Base-by-base conservation (phyloP, 257 asterid genomes). In the Solanum gracilifrons region DNA sequence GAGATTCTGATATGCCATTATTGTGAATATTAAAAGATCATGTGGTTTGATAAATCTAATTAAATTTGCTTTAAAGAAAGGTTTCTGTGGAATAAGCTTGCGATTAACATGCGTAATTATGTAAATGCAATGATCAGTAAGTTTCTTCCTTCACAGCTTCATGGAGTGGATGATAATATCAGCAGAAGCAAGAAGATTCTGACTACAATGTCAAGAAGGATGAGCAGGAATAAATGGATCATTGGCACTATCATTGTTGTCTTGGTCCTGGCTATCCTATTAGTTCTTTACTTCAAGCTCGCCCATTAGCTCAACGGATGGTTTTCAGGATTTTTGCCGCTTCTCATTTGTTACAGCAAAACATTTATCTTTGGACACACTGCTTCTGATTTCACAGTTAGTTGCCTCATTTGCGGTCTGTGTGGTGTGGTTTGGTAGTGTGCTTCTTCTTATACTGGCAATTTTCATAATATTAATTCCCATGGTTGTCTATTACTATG, bases 211-310 rank as follows among this genome's bases (percentile, higher is more conserved):
- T 93, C 98, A 2, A 93, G 94, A 88, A 93, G 98, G 90, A 95
- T 95, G 97, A 93, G 88, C 96, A 92, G 95, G 88, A 94, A 94
- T 88, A 95, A 94, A 82, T 93, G 95, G 94, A 92, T 95, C 87
- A 89, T 95, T 41, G 93, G 96, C 58, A 83, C 91, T 16, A 86
- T 95, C 27, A 92, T 95, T 79, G 89, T 91, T 2, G 92, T 87
- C 86, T 87, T 94, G 58, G 89, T 93, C 84, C 12, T 94, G 23
- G 95, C 97, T 35, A 93, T 95, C 58, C 25, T 94, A 21, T 58
- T 94, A 79, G 89, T 95, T 90, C 93, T 95, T 87, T 95, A 92
- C 93, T 92, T 92, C 89, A 95, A 95, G 94, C 92, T 95, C 35
- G 76, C 89, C 79, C 94, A 87, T 89, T 95, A 89, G 89, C 60